These are phyloP conservation scores for Guadua angustifolia DNA, from an alignment of 176 grass and related monocot genomes.

Conservation along the genomic window DNA sequence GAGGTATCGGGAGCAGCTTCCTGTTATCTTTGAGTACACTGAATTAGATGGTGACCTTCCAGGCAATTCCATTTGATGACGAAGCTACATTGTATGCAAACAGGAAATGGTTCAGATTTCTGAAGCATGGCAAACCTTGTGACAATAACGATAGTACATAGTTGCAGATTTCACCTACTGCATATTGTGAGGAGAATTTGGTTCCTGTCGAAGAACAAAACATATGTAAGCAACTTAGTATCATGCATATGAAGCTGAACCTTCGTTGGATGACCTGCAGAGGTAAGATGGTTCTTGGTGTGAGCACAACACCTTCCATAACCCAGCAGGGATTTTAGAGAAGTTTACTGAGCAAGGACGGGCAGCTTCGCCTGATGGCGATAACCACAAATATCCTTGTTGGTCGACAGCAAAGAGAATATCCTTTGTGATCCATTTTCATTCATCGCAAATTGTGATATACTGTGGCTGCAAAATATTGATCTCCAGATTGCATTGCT, in stretches of 20 bases:
- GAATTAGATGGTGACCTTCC: slow-evolving; percentile 38
- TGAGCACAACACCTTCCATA: not conserved
- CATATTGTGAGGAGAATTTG: slow-evolving; percentile 13
- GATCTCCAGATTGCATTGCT: not conserved
- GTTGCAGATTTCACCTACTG: slow-evolving; percentile 7
- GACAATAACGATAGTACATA: slow-evolving; percentile 15
- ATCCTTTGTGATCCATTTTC: not conserved
- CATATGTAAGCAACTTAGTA: not conserved
- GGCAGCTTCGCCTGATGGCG: not conserved
- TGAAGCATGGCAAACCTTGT: slow-evolving; percentile 49
- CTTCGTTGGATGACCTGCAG: not conserved
- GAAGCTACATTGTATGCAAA: slow-evolving; percentile 77
- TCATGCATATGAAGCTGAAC: not conserved
- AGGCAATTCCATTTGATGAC: slow-evolving; percentile 62
- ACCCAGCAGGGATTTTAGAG: not conserved
- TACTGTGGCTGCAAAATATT: not conserved
- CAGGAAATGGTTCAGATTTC: slow-evolving; percentile 91
- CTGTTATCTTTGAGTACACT: slow-evolving; percentile 42
- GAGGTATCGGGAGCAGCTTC: slow-evolving; percentile 65
- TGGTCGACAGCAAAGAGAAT: not conserved
- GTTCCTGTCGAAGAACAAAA: slow-evolving; percentile 1
- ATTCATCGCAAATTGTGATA: not conserved
- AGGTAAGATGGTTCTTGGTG: not conserved
- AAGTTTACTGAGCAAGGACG: not conserved
- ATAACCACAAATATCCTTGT: not conserved